Conservation (phyloP, 495 filamentous ascomycete species). For the Chlorociboria aeruginascens region DNA sequence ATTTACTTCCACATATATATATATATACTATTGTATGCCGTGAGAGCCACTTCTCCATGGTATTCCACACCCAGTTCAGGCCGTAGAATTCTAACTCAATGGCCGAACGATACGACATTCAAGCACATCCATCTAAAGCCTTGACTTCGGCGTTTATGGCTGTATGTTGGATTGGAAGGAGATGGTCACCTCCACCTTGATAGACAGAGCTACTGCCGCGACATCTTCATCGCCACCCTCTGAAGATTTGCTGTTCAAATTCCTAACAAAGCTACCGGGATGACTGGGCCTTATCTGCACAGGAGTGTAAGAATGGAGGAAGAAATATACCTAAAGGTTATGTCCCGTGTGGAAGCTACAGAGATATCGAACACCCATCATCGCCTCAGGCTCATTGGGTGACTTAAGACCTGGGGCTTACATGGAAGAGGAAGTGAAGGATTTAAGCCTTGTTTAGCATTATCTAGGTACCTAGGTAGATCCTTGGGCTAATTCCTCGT, state of each 20-base stretch:
- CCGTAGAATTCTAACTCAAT: too few relatives aligned
- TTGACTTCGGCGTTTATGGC: slow-evolving; percentile 57
- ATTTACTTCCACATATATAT: too few relatives aligned
- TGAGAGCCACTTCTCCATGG: too few relatives aligned
- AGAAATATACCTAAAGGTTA: slow-evolving; percentile 43
- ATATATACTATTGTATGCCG: too few relatives aligned
- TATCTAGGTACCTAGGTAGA: slow-evolving; percentile 56
- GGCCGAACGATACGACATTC: slow-evolving; percentile 3
- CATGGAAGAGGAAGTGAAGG: slow-evolving; percentile 40
- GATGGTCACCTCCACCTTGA: slow-evolving; percentile 43
- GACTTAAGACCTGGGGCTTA: slow-evolving; percentile 43
- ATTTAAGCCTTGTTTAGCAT: slow-evolving; percentile 57
- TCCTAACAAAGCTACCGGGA: slow-evolving; percentile 33
- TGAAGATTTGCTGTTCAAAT: slow-evolving; percentile 29
- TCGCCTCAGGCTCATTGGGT: slow-evolving; percentile 41
- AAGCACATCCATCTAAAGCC: slow-evolving; percentile 23
- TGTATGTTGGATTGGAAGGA: slow-evolving; percentile 65
- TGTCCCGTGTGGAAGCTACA: slow-evolving; percentile 35
- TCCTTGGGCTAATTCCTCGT: slow-evolving; percentile 54
- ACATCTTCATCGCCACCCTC: slow-evolving; percentile 19
- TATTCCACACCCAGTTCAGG: too few relatives aligned
- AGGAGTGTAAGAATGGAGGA: slow-evolving; percentile 60
- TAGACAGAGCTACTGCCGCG: slow-evolving; percentile 32
- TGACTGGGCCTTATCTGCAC: slow-evolving; percentile 50
- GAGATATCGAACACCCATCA: slow-evolving; percentile 61